Evolutionary conservation across 768 basidiomycete species (phyloP).

Genomic region (Lanmaoa pseudosensibilis): DNA sequence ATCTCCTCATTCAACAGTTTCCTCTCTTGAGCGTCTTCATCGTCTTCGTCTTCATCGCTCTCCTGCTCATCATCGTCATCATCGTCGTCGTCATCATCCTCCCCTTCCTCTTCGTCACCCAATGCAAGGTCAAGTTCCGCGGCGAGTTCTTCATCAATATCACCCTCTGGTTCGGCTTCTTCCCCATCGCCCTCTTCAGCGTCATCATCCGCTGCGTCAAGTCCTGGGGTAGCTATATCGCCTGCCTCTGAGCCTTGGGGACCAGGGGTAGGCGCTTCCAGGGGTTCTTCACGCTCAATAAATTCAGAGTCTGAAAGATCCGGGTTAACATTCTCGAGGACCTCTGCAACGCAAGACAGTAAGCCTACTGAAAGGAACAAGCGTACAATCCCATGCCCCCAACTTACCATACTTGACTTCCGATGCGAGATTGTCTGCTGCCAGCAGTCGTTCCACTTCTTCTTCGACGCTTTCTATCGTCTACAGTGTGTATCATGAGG

Average conservation of each 20-base stretch:
- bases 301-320: constrained; percentile 90
- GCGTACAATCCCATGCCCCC: not conserved
- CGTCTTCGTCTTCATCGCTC: constrained; percentile 75
- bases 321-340: constrained; percentile 88
- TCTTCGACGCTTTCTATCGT: constrained; percentile 94
- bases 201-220: constrained; percentile 54
- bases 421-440: constrained; percentile 72
- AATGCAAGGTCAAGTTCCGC: constrained; percentile 86
- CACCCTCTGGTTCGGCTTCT: constrained; percentile 67
- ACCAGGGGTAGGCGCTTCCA: constrained; percentile 72
- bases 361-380: not conserved
- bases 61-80: constrained; percentile 55
- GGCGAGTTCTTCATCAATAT: constrained; percentile 86
- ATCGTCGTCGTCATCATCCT: constrained; percentile 66
- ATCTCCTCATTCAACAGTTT: constrained; percentile 88
- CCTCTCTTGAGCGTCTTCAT: constrained; percentile 74
- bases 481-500: constrained; percentile 38
- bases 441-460: constrained; percentile 84
- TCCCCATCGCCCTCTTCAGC: constrained; percentile 61
- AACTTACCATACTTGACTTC: constrained; percentile 75
- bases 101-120: constrained; percentile 61
- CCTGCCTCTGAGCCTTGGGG: constrained; percentile 63
- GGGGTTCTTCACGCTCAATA: constrained; percentile 60
- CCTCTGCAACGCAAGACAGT: constrained; percentile 46
- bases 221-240: constrained; percentile 58